Conservation (phyloP, 2,329 filamentous ascomycete genomes). For the Microdochium bolleyi region DNA sequence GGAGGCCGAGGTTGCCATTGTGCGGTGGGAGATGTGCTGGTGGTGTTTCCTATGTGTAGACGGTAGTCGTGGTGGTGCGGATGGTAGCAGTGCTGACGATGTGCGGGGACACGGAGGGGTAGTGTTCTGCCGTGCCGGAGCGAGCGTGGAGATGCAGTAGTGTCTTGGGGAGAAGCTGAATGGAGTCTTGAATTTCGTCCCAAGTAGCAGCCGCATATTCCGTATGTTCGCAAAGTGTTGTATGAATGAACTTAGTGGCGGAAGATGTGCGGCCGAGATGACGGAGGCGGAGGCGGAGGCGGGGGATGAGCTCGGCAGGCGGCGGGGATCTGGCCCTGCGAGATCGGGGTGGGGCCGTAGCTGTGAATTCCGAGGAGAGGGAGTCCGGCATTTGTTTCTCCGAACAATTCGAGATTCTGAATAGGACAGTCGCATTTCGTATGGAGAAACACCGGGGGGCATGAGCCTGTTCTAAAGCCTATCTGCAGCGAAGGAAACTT, state of each 20-base stretch:
- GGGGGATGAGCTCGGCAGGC: too few relatives aligned
- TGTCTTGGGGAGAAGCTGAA: constrained; percentile 6
- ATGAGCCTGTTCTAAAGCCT: background rate
- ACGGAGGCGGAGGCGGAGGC: too few relatives aligned
- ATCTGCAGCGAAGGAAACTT: too few relatives aligned
- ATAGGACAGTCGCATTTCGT: too few relatives aligned
- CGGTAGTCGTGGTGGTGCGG: background rate
- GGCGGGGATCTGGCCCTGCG: too few relatives aligned
- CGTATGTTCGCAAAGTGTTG: background rate
- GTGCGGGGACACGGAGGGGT: background rate
- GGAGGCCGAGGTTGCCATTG: constrained; percentile 3
- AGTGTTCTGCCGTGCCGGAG: background rate
- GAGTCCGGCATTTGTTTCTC: too few relatives aligned
- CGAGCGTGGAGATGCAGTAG: background rate
- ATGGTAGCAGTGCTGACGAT: background rate
- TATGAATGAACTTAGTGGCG: too few relatives aligned
- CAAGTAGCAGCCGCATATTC: background rate
- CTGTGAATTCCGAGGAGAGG: too few relatives aligned
- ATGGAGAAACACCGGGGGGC: background rate
- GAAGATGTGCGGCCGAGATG: too few relatives aligned
- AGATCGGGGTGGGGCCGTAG: too few relatives aligned
- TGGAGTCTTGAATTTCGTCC: background rate
- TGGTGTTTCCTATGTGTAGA: background rate
- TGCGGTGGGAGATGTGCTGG: background rate
- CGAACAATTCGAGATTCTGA: too few relatives aligned